Evolutionary conservation across 2,329 filamentous ascomycete species (phyloP).

Genomic region (Aspergillus udagawae): DNA sequence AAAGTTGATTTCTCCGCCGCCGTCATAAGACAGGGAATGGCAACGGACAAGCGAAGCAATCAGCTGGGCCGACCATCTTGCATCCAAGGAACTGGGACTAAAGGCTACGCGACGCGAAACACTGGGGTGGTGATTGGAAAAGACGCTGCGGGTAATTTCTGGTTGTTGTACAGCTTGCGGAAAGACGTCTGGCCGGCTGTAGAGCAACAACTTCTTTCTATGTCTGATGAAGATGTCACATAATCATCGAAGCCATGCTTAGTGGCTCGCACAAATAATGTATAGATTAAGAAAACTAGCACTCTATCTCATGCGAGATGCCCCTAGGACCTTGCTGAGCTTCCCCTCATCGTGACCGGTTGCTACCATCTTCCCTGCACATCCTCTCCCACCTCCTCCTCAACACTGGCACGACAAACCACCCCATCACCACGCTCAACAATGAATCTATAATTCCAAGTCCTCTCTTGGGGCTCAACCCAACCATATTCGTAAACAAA

Average conservation of each 20-base stretch:
- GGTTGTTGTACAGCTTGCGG: constrained; percentile 22
- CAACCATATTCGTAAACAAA: constrained; percentile 2
- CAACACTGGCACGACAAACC: background rate
- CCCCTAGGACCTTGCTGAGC: too few relatives aligned
- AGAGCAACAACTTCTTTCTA: background rate
- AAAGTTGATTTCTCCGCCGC: constrained; percentile 36
- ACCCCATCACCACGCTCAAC: background rate
- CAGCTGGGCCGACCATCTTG: constrained; percentile 9
- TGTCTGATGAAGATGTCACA: background rate
- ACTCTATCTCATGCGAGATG: too few relatives aligned
- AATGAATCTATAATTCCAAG: background rate
- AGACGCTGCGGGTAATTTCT: constrained; percentile 30
- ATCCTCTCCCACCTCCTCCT: background rate
- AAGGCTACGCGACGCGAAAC: constrained; percentile 8
- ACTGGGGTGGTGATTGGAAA: constrained; percentile 28
- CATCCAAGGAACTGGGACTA: constrained; percentile 4
- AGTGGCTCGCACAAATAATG: too few relatives aligned
- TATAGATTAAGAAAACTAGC: too few relatives aligned
- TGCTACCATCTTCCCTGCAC: background rate
- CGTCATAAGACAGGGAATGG: constrained; percentile 10
- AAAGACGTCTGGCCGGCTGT: constrained; percentile 17
- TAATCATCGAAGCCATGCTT: too few relatives aligned
- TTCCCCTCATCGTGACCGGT: too few relatives aligned
- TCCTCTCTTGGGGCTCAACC: background rate
- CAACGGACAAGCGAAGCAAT: constrained; percentile 1